Evolutionary conservation across 495 filamentous ascomycete species (phyloP).

Genomic region (Penicillium macrosclerotiorum): DNA sequence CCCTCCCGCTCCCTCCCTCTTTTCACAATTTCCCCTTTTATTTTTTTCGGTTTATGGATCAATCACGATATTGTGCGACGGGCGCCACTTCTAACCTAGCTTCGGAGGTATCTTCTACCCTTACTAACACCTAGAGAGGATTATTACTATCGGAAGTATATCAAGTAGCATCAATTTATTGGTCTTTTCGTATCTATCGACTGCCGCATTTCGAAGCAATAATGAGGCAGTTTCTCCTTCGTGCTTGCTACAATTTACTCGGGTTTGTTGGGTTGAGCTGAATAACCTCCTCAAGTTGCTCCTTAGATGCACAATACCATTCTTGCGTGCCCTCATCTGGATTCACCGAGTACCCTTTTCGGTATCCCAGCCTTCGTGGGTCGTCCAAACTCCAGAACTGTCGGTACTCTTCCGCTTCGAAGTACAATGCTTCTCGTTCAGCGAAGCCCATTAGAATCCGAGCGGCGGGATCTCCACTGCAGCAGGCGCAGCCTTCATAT

Average conservation of each 20-base stretch:
- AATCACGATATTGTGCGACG: no score
- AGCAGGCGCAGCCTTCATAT: slow-evolving; percentile 6
- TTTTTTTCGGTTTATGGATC: no score
- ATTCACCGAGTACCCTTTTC: not conserved
- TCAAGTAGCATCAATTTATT: not conserved
- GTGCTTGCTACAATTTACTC: slow-evolving; percentile 1
- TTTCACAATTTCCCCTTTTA: no score
- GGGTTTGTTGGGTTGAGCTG: not conserved
- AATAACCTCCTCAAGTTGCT: slow-evolving; percentile 14
- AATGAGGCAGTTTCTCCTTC: not conserved
- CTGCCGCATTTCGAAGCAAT: no score
- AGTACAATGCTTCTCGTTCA: slow-evolving; percentile 8
- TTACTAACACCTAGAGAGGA: no score
- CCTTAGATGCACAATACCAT: slow-evolving; percentile 2
- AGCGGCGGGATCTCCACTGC: slow-evolving; percentile 8
- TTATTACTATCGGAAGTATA: no score
- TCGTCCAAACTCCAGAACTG: slow-evolving; percentile 7
- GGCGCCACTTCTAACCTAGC: no score
- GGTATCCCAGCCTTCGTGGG: not conserved
- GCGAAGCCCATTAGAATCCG: slow-evolving; percentile 3
- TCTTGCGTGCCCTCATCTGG: not conserved
- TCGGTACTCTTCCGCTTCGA: slow-evolving; percentile 2
- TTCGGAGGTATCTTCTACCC: no score
- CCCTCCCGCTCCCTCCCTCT: no score
- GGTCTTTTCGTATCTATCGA: not conserved